A percentile compares a stretch with the other conserved stretches of the same genome.
Conservation (phyloP, 148 eudicot genomes). For the Silene conica region DNA sequence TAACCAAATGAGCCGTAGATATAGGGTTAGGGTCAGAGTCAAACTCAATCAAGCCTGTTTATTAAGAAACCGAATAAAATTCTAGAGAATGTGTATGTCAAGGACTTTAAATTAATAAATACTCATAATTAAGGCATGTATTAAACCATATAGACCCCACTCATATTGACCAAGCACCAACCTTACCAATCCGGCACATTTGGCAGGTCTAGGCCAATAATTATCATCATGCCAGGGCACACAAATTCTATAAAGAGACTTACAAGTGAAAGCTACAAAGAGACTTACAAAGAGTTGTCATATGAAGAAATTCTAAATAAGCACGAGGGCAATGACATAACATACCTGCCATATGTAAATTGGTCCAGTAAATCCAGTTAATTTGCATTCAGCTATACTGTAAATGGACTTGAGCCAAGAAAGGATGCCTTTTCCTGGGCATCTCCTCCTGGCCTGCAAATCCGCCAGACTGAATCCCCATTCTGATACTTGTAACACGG, state of each 20-base stretch:
- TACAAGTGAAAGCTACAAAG: not conserved
- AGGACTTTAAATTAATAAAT: not conserved
- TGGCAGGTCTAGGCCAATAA: not conserved
- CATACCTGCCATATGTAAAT: conserved; percentile 94
- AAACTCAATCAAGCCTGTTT: not conserved
- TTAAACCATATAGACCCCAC: not conserved
- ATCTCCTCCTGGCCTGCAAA: conserved; percentile 62
- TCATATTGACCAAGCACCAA: not conserved
- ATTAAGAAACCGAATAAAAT: no score
- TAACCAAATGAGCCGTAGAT: not conserved
- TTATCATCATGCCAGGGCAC: not conserved
- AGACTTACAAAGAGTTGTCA: not conserved
- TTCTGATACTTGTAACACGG: conserved; percentile 57
- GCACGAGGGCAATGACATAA: not conserved
- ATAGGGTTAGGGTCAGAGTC: not conserved
- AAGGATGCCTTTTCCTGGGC: conserved; percentile 63
- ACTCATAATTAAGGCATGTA: not conserved
- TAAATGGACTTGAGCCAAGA: conserved; percentile 72
- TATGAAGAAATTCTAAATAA: not conserved
- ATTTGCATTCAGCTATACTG: conserved; percentile 57
- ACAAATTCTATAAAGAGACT: not conserved
- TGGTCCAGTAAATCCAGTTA: conserved; percentile 72
- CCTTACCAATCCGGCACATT: not conserved
- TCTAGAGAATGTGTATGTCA: not conserved
- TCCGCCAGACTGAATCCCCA: conserved; percentile 87